Conservation (phyloP, 257 asterid genomes). For the Jacaranda mimosifolia region DNA sequence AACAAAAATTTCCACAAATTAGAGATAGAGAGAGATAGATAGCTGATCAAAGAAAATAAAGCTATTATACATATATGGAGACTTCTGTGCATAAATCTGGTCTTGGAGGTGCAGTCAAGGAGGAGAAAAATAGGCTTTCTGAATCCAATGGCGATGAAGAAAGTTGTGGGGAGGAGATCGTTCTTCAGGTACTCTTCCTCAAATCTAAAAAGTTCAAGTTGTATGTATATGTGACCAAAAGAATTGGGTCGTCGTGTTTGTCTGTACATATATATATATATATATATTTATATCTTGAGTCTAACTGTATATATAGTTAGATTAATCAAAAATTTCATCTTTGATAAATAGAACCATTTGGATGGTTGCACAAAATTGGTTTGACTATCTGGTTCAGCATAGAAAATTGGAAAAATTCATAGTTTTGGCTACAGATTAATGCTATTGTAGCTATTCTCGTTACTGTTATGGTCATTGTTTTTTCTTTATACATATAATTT, state of each 20-base stretch:
- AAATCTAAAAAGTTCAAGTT: background rate
- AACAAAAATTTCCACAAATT: background rate
- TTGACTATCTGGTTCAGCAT: background rate
- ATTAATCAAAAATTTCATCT: too few relatives aligned
- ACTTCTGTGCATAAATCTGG: slow-evolving; percentile 50
- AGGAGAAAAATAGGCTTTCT: slow-evolving; percentile 51
- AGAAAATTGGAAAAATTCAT: too few relatives aligned
- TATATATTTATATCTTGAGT: too few relatives aligned
- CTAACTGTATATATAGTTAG: too few relatives aligned
- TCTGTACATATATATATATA: too few relatives aligned
- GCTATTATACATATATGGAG: slow-evolving; percentile 51
- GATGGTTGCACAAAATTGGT: background rate
- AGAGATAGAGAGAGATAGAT: slow-evolving; percentile 31
- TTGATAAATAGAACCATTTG: too few relatives aligned
- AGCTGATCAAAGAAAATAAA: background rate
- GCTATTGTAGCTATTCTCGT: too few relatives aligned
- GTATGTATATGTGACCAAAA: background rate
- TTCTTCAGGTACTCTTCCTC: slow-evolving; percentile 59
- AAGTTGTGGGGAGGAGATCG: slow-evolving; percentile 45
- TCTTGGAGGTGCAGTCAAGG: slow-evolving; percentile 33
- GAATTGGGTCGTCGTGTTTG: background rate
- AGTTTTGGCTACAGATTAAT: too few relatives aligned
- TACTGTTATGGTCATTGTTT: too few relatives aligned
- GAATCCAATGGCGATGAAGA: slow-evolving; percentile 53
- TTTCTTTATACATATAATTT: too few relatives aligned